These are phyloP conservation scores for Exophiala aquamarina DNA, from an alignment of 2,329 filamentous ascomycete species.

Conservation along the genomic window DNA sequence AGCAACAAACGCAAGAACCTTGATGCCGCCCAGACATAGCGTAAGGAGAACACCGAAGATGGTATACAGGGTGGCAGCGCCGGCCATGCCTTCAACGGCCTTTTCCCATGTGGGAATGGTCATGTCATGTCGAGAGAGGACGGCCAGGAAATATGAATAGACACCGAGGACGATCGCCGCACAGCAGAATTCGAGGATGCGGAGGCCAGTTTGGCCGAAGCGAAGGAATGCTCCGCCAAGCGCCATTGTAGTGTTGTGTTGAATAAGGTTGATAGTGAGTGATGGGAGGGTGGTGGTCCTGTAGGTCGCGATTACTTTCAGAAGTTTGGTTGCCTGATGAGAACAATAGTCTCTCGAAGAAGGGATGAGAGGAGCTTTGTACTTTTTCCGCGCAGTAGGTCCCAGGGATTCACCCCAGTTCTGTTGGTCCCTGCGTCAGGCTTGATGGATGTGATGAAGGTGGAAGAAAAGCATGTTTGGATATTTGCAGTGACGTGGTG, in stretches of 20 bases:
- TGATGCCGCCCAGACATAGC: constrained; percentile 74
- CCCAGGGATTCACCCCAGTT: neutral
- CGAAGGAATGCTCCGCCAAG: constrained; percentile 65
- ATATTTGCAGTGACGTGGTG: constrained; percentile 12
- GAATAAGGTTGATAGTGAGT: neutral
- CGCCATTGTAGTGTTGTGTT: constrained; percentile 51
- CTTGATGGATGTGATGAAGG: constrained; percentile 6
- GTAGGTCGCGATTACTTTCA: neutral
- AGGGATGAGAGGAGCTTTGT: neutral
- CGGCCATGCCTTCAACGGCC: constrained; percentile 76
- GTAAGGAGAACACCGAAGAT: constrained; percentile 71
- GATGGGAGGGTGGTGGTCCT: neutral
- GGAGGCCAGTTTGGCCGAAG: constrained; percentile 67
- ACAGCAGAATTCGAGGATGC: constrained; percentile 71
- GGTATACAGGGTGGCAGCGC: constrained; percentile 72
- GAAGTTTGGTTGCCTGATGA: neutral
- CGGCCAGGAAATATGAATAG: constrained; percentile 81
- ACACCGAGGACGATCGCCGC: constrained; percentile 72
- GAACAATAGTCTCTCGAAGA: neutral
- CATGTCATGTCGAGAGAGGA: constrained; percentile 65
- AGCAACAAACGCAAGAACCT: constrained; percentile 69
- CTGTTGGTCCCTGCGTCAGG: constrained; percentile 1
- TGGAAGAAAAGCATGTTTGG: neutral
- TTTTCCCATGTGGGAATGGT: constrained; percentile 65
- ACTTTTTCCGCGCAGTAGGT: neutral